Evolutionary conservation across 768 basidiomycete genomes (phyloP).

Genomic region (Kockovaella imperatae): DNA sequence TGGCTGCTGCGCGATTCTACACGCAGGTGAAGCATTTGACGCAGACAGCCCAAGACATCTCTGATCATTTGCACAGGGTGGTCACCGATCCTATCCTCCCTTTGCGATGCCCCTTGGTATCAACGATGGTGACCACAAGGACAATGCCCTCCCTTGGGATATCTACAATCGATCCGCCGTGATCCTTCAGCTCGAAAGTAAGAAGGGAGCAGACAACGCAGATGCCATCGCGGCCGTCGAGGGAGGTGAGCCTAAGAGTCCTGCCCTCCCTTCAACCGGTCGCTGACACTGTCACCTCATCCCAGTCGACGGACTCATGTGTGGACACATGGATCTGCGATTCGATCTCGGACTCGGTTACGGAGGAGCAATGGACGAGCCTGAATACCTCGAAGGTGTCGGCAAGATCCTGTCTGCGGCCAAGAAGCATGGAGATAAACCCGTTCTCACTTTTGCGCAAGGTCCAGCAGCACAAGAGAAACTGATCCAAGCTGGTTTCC

Average conservation of each 20-base stretch:
- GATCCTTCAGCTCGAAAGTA: slow-evolving; percentile 17
- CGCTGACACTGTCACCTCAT: no score
- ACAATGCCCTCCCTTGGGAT: slow-evolving; percentile 7
- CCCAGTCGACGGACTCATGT: no score
- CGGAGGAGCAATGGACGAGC: no score
- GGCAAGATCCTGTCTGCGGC: no score
- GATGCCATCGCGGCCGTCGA: slow-evolving; percentile 15
- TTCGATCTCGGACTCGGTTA: no score
- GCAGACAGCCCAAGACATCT: background rate
- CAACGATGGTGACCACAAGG: slow-evolving; percentile 12
- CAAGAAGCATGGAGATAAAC: no score
- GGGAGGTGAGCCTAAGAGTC: slow-evolving; percentile 17
- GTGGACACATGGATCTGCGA: no score
- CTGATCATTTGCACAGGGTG: background rate
- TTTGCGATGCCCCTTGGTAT: slow-evolving; percentile 8
- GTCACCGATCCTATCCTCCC: slow-evolving; percentile 15
- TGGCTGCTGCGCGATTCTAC: background rate
- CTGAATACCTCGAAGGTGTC: no score
- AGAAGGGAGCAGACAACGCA: slow-evolving; percentile 12
- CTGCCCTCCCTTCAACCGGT: no score
- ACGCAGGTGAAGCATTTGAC: background rate
- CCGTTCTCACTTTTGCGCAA: no score
- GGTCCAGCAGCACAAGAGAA: no score
- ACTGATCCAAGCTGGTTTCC: no score
- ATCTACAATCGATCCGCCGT: slow-evolving; percentile 12